These are phyloP conservation scores for Penicillium paradoxum DNA, from an alignment of 495 filamentous ascomycete genomes.

Conservation along the genomic window DNA sequence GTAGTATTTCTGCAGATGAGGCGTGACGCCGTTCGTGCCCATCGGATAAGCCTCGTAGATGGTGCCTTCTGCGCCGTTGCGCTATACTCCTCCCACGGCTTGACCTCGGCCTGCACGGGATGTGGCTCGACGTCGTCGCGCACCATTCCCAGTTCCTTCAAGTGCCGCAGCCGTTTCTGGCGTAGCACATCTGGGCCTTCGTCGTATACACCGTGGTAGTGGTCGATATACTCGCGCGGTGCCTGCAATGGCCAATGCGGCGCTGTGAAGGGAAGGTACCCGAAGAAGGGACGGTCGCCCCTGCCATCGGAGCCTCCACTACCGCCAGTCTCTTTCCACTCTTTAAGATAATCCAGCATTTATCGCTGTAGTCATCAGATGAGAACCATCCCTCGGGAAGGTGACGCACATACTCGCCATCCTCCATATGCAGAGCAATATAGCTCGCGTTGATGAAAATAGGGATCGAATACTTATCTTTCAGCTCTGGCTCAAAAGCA, in stretches of 20 bases:
- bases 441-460: conserved; percentile 47
- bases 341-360: conserved; percentile 50
- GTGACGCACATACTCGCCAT: conserved; percentile 50
- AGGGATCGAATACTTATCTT: conserved; percentile 39
- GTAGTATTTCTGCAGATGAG: conserved; percentile 56
- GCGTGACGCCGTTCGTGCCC: conserved; percentile 47
- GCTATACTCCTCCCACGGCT: conserved; percentile 49
- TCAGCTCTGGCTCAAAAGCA: conserved; percentile 52
- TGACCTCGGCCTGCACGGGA: conserved; percentile 49
- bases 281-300: conserved; percentile 54
- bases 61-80: conserved; percentile 60
- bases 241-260: conserved; percentile 61
- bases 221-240: conserved; percentile 45
- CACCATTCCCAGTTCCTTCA: conserved; percentile 50
- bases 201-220: conserved; percentile 53
- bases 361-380: conserved; percentile 49
- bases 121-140: conserved; percentile 47
- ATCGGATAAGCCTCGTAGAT: conserved; percentile 57
- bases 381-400: conserved; percentile 55
- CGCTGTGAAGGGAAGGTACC: conserved; percentile 54
- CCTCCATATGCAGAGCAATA: conserved; percentile 57
- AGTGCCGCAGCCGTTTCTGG: conserved; percentile 42
- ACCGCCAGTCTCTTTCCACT: conserved; percentile 44
- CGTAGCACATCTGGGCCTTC: conserved; percentile 52
- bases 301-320: conserved; percentile 23